These are phyloP conservation scores for Talinum fruticosum DNA, from an alignment of 148 eudicot species.

Conservation along the genomic window DNA sequence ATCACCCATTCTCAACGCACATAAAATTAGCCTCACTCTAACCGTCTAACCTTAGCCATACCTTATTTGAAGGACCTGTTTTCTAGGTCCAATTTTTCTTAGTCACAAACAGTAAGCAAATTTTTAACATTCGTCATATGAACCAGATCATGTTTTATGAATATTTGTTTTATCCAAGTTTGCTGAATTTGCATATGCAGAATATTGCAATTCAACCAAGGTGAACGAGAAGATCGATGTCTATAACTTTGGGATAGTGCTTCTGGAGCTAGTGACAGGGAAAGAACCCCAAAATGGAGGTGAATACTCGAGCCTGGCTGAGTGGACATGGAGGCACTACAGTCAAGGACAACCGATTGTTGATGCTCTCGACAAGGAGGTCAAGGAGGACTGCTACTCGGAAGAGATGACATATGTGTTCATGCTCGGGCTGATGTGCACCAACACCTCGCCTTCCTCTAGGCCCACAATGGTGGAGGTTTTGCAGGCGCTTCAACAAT, in stretches of 20 bases:
- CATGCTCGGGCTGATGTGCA: constrained; percentile 62
- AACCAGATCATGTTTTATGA: too few relatives aligned
- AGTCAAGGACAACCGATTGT: constrained; percentile 37
- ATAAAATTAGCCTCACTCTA: too few relatives aligned
- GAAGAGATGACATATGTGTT: constrained; percentile 58
- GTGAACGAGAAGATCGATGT: constrained; percentile 76
- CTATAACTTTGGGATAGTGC: constrained; percentile 79
- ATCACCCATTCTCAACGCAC: too few relatives aligned
- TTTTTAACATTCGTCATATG: too few relatives aligned
- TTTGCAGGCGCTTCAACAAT: not conserved
- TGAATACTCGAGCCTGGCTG: constrained; percentile 55
- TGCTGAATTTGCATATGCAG: constrained; percentile 26
- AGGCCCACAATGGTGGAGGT: not conserved
- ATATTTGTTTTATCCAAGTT: too few relatives aligned
- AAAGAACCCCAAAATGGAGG: constrained; percentile 54
- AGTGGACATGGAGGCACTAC: constrained; percentile 73
- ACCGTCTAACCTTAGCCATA: too few relatives aligned
- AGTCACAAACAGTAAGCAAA: too few relatives aligned
- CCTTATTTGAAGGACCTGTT: too few relatives aligned
- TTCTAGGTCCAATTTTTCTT: too few relatives aligned
- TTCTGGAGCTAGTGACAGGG: constrained; percentile 71
- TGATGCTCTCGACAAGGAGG: constrained; percentile 41
- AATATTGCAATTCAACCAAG: constrained; percentile 52
- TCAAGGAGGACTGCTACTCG: constrained; percentile 31
- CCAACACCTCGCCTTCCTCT: constrained; percentile 24